Percentiles rank a stretch among this genome's conserved stretches.
Evolutionary conservation across 352 stramenopile genomes (phyloP).

Genomic region (Globisporangium carolinianum): DNA sequence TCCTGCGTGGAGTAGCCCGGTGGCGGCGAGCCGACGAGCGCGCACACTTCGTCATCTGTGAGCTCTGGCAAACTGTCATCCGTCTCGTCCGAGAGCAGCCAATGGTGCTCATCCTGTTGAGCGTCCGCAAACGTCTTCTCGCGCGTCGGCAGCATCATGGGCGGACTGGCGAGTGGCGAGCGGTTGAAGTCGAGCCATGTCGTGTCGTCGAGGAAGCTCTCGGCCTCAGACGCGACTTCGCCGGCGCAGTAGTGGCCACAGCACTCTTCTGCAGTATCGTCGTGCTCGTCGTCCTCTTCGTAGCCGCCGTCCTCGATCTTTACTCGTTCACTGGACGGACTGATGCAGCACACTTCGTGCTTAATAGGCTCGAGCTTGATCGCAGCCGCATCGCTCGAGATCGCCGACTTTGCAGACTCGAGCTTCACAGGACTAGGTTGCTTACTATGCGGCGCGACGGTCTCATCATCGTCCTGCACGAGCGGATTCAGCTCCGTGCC

Average conservation of each 20-base stretch:
- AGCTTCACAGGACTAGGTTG: slow-evolving; percentile 1
- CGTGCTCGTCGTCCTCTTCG: slow-evolving; percentile 11
- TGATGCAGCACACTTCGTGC: neutral
- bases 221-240: slow-evolving; percentile 1
- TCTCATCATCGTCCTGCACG: neutral
- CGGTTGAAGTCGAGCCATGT: slow-evolving; percentile 25
- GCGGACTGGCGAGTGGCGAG: slow-evolving; percentile 18
- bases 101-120: slow-evolving; percentile 18
- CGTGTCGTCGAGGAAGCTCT: slow-evolving; percentile 15
- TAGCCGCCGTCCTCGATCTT: slow-evolving; percentile 7
- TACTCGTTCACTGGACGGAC: neutral
- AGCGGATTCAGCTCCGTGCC: slow-evolving; percentile 1
- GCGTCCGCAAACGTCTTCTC: neutral
- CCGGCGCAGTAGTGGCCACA: neutral
- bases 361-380: slow-evolving; percentile 6
- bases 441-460: neutral
- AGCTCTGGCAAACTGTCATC: slow-evolving; percentile 33
- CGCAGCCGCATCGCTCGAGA: neutral
- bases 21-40: slow-evolving; percentile 28
- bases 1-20: neutral
- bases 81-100: slow-evolving; percentile 17
- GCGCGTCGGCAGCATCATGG: slow-evolving; percentile 7
- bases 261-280: slow-evolving; percentile 8
- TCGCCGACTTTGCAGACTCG: neutral
- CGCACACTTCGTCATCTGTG: slow-evolving; percentile 31